Conservation (phyloP, 2,329 filamentous ascomycete genomes). For the Niveomyces coronatus region DNA sequence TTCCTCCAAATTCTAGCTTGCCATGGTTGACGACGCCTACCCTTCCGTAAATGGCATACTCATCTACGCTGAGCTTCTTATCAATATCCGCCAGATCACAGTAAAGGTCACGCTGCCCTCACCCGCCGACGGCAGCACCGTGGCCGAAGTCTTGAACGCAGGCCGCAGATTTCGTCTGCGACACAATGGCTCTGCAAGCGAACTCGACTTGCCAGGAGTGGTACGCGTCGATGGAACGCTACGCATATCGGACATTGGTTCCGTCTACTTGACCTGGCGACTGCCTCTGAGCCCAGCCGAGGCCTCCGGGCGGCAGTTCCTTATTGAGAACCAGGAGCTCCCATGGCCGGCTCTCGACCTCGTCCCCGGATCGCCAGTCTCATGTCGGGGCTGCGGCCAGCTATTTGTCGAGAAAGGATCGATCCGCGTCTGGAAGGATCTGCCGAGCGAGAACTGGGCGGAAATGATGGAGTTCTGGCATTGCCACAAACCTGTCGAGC, state of each 20-base stretch:
- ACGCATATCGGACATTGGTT: slow-evolving; percentile 24
- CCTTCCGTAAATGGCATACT: slow-evolving; percentile 15
- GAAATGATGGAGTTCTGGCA: slow-evolving; percentile 99
- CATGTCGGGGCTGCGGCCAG: slow-evolving; percentile 30
- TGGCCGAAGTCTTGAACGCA: slow-evolving; percentile 32
- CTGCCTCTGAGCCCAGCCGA: slow-evolving; percentile 30
- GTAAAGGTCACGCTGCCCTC: slow-evolving; percentile 42
- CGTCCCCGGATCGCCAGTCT: slow-evolving; percentile 27
- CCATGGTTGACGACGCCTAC: slow-evolving; percentile 12
- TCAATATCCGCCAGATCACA: slow-evolving; percentile 55
- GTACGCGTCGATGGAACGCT: slow-evolving; percentile 26
- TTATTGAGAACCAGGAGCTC: slow-evolving; percentile 28
- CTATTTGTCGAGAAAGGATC: slow-evolving; percentile 26
- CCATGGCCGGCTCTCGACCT: slow-evolving; percentile 50
- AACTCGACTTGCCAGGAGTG: slow-evolving; percentile 33
- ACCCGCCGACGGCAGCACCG: slow-evolving; percentile 31
- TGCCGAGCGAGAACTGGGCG: slow-evolving; percentile 95
- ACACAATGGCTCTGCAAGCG: slow-evolving; percentile 30
- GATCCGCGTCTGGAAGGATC: slow-evolving; percentile 67
- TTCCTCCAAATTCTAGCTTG: too few species aligned
- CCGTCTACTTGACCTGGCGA: slow-evolving; percentile 40
- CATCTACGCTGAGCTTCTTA: slow-evolving; percentile 55
- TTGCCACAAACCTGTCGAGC: slow-evolving; percentile 79
- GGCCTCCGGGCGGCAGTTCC: slow-evolving; percentile 17
- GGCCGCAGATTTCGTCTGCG: slow-evolving; percentile 35